Evolutionary conservation across 1,139 yeast genomes (phyloP).

Genomic region (Yamadazyma aaseri): DNA sequence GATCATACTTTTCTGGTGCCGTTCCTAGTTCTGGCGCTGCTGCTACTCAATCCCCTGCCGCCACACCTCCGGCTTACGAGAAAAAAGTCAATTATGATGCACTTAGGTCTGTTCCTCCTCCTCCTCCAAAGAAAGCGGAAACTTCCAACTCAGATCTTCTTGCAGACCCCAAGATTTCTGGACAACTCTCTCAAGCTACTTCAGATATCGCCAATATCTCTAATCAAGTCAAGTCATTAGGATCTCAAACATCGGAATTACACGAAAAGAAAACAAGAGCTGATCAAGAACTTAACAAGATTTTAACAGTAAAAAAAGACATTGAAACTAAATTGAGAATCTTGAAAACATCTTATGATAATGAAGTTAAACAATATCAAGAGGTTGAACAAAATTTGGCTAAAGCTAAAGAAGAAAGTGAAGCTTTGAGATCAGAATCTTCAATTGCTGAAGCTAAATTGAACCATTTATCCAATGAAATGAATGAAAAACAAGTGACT

Average conservation of each 20-base stretch:
- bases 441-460: constrained; percentile 79
- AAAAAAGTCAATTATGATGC: constrained; percentile 45
- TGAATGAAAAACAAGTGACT: constrained; percentile 58
- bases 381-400: constrained; percentile 63
- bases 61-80: constrained; percentile 9
- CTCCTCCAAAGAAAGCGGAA: constrained; percentile 23
- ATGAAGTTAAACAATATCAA: constrained; percentile 72
- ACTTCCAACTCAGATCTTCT: constrained; percentile 46
- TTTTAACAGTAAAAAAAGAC: constrained; percentile 64
- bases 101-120: constrained; percentile 49
- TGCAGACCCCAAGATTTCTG: constrained; percentile 60
- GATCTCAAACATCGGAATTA: constrained; percentile 69
- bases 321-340: constrained; percentile 68
- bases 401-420: constrained; percentile 66
- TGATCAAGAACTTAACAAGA: constrained; percentile 68
- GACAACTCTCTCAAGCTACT: constrained; percentile 73
- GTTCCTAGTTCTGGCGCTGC: constrained; percentile 1
- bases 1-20: neutral
- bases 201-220: constrained; percentile 86
- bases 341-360: constrained; percentile 70
- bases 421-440: constrained; percentile 70
- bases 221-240: constrained; percentile 77
- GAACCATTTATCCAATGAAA: constrained; percentile 67
- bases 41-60: neutral
- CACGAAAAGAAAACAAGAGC: constrained; percentile 73